Evolutionary conservation across 2,329 filamentous ascomycete genomes (phyloP).

Genomic region (Fusarium globosum): DNA sequence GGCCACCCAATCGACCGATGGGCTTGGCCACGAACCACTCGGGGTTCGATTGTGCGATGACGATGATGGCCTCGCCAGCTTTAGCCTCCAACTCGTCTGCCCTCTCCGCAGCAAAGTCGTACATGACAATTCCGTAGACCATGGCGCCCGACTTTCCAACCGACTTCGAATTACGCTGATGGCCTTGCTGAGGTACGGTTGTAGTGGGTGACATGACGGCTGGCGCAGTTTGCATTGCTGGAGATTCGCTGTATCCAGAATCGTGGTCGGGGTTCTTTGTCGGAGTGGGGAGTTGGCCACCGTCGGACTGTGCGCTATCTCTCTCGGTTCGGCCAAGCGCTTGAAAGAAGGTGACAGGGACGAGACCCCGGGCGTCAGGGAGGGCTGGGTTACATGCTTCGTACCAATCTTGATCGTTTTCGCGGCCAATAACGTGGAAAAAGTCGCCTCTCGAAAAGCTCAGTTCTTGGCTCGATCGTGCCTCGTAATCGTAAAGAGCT

Average conservation of each 20-base stretch:
- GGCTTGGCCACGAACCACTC: constrained; percentile 99
- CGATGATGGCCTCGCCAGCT: constrained; percentile 95
- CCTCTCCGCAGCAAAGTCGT: constrained; percentile 93
- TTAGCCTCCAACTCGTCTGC: constrained; percentile 97
- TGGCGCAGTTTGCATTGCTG: constrained; percentile 45
- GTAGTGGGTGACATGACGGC: constrained; percentile 25
- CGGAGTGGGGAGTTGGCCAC: constrained; percentile 58
- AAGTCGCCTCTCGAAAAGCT: constrained; percentile 96
- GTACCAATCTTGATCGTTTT: constrained; percentile 97
- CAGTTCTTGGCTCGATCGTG: constrained; percentile 80
- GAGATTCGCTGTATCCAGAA: constrained; percentile 76
- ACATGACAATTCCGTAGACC: constrained; percentile 97
- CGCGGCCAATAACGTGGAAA: constrained; percentile 95
- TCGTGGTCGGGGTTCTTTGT: constrained; percentile 81
- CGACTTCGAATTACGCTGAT: constrained; percentile 62
- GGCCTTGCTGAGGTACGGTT: constrained; percentile 46
- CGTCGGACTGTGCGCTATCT: constrained; percentile 81
- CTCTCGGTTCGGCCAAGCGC: constrained; percentile 90
- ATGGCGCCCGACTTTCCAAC: constrained; percentile 76
- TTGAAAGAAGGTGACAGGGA: constrained; percentile 95
- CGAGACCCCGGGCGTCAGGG: constrained; percentile 87
- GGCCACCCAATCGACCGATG: constrained; percentile 95
- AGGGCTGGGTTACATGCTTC: constrained; percentile 96
- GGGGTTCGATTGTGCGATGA: constrained; percentile 97
- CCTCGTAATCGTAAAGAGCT: constrained; percentile 92